A percentile compares a stretch with the other conserved stretches of the same genome.
Evolutionary conservation across 371 early-diverging fungal species (phyloP).

Genomic region (Nematocida minor): DNA sequence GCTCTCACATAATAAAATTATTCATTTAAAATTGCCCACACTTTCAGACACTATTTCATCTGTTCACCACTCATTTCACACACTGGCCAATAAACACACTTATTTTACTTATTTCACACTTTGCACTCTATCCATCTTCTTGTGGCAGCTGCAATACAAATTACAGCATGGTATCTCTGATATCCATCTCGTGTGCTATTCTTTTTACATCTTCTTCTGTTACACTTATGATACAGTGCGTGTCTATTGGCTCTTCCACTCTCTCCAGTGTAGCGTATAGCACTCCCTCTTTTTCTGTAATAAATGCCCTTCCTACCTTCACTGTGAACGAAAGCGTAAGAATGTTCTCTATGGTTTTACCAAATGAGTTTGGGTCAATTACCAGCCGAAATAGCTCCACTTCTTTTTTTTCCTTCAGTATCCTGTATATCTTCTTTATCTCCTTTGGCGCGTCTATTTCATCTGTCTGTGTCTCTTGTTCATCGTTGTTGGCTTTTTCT

Average conservation of each 20-base stretch:
- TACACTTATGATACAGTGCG: slow-evolving; percentile 31
- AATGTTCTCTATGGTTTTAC: slow-evolving; percentile 64
- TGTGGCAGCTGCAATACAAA: too few relatives aligned
- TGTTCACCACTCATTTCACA: too few relatives aligned
- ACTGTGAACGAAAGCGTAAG: slow-evolving; percentile 62
- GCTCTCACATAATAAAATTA: too few relatives aligned
- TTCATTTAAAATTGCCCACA: too few relatives aligned
- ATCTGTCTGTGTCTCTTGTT: slow-evolving; percentile 1
- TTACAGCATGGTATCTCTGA: background rate
- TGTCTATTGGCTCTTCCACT: background rate
- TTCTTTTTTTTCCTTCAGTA: slow-evolving; percentile 29
- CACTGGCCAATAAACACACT: too few relatives aligned
- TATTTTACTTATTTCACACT: too few relatives aligned
- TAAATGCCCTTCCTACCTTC: slow-evolving; percentile 49
- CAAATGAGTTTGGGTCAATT: slow-evolving; percentile 53
- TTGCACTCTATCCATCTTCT: too few relatives aligned
- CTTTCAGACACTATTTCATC: too few relatives aligned
- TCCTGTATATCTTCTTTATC: slow-evolving; percentile 41
- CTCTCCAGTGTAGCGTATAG: background rate
- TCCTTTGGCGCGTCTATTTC: slow-evolving; percentile 23
- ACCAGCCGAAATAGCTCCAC: slow-evolving; percentile 52
- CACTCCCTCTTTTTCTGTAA: background rate
- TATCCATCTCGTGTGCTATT: background rate
- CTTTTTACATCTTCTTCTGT: background rate
- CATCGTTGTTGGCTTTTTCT: background rate